These are phyloP conservation scores for Aspergillus pseudoterreus DNA, from an alignment of 2,329 filamentous ascomycete species.

Conservation along the genomic window DNA sequence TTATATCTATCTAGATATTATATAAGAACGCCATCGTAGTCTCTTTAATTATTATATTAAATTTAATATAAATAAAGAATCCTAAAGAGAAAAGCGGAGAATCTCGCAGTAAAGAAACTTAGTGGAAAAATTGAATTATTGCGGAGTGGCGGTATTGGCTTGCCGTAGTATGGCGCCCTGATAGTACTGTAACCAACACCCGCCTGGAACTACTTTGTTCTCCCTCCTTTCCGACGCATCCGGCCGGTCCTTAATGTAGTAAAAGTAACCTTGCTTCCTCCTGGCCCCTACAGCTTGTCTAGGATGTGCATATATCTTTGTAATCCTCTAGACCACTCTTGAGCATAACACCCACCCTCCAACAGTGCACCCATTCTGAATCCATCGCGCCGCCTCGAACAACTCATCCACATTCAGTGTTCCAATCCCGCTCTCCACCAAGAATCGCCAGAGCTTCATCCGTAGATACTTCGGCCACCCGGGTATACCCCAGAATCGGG, in stretches of 20 bases:
- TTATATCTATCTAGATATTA: not conserved
- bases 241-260: no score
- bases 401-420: slow-evolving; percentile 1
- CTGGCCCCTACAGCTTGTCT: no score
- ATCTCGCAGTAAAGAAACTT: not conserved
- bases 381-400: no score
- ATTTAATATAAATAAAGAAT: not conserved
- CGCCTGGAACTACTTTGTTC: no score
- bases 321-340: no score
- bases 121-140: not conserved
- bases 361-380: no score
- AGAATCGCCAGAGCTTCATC: slow-evolving; percentile 2
- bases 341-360: no score
- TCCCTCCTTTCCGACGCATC: no score
- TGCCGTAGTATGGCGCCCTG: no score
- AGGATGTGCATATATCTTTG: no score
- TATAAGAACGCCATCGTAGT: not conserved
- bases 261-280: no score
- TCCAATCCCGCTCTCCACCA: slow-evolving; percentile 3
- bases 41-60: not conserved
- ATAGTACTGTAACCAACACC: no score
- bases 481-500: not conserved
- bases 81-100: not conserved
- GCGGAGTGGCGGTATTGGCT: not conserved
- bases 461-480: slow-evolving; percentile 5